Conservation (phyloP, 2,329 filamentous ascomycete species). For the Drechslerella dactyloides region DNA sequence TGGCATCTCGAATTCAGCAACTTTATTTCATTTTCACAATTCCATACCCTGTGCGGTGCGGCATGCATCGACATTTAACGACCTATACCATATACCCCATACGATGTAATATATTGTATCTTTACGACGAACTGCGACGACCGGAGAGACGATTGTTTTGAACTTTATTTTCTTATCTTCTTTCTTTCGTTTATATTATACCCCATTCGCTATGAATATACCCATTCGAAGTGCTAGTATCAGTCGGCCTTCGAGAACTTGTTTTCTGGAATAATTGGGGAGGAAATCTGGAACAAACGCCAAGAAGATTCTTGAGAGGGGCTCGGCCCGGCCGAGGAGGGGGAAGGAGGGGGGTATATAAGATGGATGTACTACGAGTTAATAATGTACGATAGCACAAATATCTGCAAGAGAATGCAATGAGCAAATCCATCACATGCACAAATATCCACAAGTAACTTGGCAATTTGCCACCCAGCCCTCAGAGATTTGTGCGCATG, state of each 20-base stretch:
- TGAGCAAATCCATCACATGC: too few species aligned
- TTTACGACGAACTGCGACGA: neutral
- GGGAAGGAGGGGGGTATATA: too few species aligned
- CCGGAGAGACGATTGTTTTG: neutral
- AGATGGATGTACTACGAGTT: too few species aligned
- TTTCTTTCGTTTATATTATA: neutral
- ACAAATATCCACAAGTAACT: too few species aligned
- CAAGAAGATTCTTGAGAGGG: too few species aligned
- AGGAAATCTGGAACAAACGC: neutral
- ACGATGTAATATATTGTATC: neutral
- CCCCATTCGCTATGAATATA: conserved; percentile 5
- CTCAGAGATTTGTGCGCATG: too few species aligned
- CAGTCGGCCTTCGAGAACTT: neutral
- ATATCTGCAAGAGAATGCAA: too few species aligned
- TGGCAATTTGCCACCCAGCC: too few species aligned
- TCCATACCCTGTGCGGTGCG: neutral
- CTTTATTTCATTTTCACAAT: neutral
- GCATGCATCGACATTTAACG: neutral
- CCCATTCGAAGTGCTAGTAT: neutral
- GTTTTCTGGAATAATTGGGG: neutral
- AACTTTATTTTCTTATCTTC: neutral
- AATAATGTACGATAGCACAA: too few species aligned
- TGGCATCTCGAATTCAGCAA: neutral
- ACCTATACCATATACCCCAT: neutral
- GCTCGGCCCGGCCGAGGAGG: too few species aligned